These are phyloP conservation scores for Senecio squalidus DNA, from an alignment of 140 eudicot genomes.

Conservation along the genomic window DNA sequence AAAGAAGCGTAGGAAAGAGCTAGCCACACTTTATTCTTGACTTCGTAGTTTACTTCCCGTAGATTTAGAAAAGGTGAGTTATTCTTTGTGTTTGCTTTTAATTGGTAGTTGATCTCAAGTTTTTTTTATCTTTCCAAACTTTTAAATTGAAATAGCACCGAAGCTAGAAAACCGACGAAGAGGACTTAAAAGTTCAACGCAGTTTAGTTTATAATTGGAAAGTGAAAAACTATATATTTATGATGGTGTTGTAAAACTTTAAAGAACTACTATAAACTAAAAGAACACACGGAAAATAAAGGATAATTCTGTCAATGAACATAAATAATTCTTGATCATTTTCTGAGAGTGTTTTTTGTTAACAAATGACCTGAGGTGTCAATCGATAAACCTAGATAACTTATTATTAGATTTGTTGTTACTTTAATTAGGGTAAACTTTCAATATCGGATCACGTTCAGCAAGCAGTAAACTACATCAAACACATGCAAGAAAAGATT, in stretches of 20 bases:
- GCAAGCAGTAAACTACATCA: not conserved
- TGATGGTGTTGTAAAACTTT: no score
- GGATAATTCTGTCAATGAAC: not conserved
- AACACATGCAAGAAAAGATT: not conserved
- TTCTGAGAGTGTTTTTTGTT: no score
- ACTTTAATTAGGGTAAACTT: not conserved
- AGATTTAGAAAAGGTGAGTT: constrained; percentile 20
- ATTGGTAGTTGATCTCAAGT: not conserved
- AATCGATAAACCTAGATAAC: not conserved
- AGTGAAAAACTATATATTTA: no score
- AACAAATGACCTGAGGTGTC: not conserved
- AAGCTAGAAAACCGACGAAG: not conserved
- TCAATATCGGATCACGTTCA: not conserved
- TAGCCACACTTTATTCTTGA: constrained; percentile 23
- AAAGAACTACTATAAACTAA: no score
- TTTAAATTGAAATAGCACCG: not conserved
- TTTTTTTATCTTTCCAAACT: not conserved
- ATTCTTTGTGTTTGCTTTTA: not conserved
- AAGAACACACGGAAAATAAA: no score
- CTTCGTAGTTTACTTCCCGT: constrained; percentile 23
- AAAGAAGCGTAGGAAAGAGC: constrained; percentile 21
- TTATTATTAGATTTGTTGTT: not conserved
- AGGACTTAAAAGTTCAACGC: no score
- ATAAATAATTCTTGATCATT: not conserved
- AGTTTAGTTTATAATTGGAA: not conserved